Conservation (phyloP, 345 rosid genomes). For the Citrus trifoliata region DNA sequence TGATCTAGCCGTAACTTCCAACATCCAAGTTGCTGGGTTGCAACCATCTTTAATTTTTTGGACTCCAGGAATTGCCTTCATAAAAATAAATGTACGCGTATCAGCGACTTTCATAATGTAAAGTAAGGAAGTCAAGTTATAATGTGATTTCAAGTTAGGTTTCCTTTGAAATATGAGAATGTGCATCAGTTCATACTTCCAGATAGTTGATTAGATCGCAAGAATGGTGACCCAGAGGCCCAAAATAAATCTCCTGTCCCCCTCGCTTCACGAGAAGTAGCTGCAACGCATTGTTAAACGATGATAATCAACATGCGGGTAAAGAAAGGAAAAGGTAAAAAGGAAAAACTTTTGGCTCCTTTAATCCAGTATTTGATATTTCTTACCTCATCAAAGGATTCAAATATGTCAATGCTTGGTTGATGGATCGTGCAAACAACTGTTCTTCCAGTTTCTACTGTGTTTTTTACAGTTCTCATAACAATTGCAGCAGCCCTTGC, state of each 20-base stretch:
- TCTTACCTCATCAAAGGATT: constrained; percentile 84
- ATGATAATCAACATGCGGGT: neutral
- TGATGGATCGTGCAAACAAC: constrained; percentile 95
- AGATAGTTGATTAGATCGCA: constrained; percentile 29
- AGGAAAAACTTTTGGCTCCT: neutral
- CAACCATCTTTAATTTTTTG: constrained; percentile 39
- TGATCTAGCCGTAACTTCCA: constrained; percentile 36
- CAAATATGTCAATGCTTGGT: constrained; percentile 90
- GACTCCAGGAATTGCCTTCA: constrained; percentile 40
- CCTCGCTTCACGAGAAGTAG: constrained; percentile 38
- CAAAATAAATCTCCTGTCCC: constrained; percentile 35
- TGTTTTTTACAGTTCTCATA: constrained; percentile 87
- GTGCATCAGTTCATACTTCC: constrained; percentile 18
- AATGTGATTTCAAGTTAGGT: neutral
- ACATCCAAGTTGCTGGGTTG: constrained; percentile 57
- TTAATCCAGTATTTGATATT: neutral
- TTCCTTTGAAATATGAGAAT: neutral
- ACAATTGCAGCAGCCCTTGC: constrained; percentile 97
- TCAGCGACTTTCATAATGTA: neutral
- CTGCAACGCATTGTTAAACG: constrained; percentile 13
- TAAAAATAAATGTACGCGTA: no score
- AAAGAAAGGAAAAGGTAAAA: neutral
- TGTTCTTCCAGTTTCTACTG: constrained; percentile 90
- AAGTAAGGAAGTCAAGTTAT: neutral
- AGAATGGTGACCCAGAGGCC: constrained; percentile 33